Percentiles rank a stretch among this genome's conserved stretches.
Conservation (phyloP, 306 rosid species). For the Potentilla sterilis region DNA sequence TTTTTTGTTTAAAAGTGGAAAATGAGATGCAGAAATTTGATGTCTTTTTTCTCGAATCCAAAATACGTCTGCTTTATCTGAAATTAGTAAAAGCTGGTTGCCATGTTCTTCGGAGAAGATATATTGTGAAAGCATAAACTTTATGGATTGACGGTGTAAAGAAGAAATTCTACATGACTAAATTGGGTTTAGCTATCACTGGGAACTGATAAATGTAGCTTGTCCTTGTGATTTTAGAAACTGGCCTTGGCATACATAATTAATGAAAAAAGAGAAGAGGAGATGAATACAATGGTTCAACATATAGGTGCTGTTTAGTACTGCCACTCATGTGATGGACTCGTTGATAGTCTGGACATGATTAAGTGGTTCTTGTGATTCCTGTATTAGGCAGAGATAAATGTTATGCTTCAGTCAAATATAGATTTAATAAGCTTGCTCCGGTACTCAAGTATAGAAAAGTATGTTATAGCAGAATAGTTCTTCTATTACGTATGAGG, state of each 20-base stretch:
- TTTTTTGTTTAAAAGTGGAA: background rate
- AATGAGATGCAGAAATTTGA: too few relatives aligned
- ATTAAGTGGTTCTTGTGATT: too few relatives aligned
- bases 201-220: background rate
- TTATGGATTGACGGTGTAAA: background rate
- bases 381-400: too few relatives aligned
- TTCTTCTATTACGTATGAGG: too few relatives aligned
- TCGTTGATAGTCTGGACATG: background rate
- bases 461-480: too few relatives aligned
- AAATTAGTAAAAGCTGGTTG: too few relatives aligned
- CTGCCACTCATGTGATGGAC: background rate
- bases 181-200: background rate
- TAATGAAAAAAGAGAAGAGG: background rate
- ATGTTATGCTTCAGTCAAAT: background rate
- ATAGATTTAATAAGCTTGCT: slow-evolving; percentile 7
- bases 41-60: too few relatives aligned
- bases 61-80: too few relatives aligned
- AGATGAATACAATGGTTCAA: background rate
- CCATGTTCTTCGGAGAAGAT: background rate
- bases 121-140: background rate
- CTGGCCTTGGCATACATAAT: background rate
- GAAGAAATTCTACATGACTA: background rate
- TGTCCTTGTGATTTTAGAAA: background rate
- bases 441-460: background rate
- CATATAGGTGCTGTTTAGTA: background rate